phyloP scores from a whole-genome alignment of 768 basidiomycete genomes.

The Leucosporidium creatinivorum region DNA sequence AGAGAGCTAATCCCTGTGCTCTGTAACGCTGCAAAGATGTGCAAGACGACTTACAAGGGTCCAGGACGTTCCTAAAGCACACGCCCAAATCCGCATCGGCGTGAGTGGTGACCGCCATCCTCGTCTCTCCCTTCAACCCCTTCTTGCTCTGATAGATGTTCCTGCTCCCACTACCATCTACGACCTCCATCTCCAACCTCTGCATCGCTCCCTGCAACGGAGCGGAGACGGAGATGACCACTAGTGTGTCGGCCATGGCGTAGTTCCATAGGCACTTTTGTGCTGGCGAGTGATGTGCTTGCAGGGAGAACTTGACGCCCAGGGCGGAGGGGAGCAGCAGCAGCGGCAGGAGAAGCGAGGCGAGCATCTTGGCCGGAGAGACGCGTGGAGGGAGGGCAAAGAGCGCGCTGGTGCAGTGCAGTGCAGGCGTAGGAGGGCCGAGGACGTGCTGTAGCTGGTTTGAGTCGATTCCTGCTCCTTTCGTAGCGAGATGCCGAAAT shows the following conservation, averaged over 20 bases:
- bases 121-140: slow-evolving; percentile 79
- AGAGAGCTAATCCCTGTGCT: background rate
- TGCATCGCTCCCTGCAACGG: slow-evolving; percentile 42
- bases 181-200: slow-evolving; percentile 85
- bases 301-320: slow-evolving; percentile 81
- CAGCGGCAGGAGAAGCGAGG: background rate
- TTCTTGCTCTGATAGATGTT: slow-evolving; percentile 88
- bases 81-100: slow-evolving; percentile 90
- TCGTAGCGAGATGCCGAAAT: too few species aligned
- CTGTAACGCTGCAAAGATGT: background rate
- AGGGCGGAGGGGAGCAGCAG: background rate
- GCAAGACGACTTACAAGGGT: slow-evolving; percentile 54
- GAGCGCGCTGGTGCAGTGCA: too few species aligned
- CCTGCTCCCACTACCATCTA: slow-evolving; percentile 73
- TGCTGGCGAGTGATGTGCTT: slow-evolving; percentile 62
- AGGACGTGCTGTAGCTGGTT: too few species aligned
- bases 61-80: slow-evolving; percentile 77
- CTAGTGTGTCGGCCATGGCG: slow-evolving; percentile 74
- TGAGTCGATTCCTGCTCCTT: too few species aligned
- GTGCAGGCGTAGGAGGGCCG: too few species aligned
- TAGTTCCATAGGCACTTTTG: slow-evolving; percentile 93
- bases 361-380: too few species aligned
- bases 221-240: slow-evolving; percentile 93
- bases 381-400: too few species aligned
- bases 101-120: slow-evolving; percentile 89